Conservation (phyloP, 768 basidiomycete genomes). For the Boletus tomentosulus region DNA sequence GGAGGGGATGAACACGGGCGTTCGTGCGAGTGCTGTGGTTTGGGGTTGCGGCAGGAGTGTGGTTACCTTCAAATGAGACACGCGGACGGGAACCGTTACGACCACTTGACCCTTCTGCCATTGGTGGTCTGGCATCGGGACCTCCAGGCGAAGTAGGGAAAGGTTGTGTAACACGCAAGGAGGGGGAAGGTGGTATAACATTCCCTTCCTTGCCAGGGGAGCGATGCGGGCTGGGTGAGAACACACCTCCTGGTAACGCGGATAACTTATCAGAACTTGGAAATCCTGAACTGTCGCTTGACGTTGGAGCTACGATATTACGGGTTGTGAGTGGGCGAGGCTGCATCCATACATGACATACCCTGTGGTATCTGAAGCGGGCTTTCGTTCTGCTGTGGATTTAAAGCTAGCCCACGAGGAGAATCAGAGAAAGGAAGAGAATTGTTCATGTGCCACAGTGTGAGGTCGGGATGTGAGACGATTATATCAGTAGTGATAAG, state of each 20-base stretch:
- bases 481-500: conserved; percentile 9
- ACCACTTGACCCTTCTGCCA: conserved; percentile 37
- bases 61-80: conserved; percentile 48
- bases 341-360: neutral
- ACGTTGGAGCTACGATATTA: conserved; percentile 3
- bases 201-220: conserved; percentile 28
- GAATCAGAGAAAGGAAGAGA: conserved; percentile 15
- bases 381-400: conserved; percentile 3
- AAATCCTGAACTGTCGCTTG: conserved; percentile 23
- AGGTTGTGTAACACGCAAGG: conserved; percentile 30
- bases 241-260: conserved; percentile 33
- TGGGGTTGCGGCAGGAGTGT: conserved; percentile 33
- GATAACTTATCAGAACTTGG: conserved; percentile 46
- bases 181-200: conserved; percentile 41
- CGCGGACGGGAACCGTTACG: conserved; percentile 47
- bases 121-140: conserved; percentile 16
- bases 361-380: conserved; percentile 8
- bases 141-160: conserved; percentile 13
- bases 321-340: neutral
- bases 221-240: conserved; percentile 33
- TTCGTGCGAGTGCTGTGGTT: conserved; percentile 28
- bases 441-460: conserved; percentile 11
- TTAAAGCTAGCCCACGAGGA: conserved; percentile 9
- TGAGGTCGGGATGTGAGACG: conserved; percentile 1
- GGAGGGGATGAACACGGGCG: conserved; percentile 30